A percentile compares a stretch with the other conserved stretches of the same genome.
Evolutionary conservation across 352 stramenopile species (phyloP).

Genomic region (Pythium periplocum): DNA sequence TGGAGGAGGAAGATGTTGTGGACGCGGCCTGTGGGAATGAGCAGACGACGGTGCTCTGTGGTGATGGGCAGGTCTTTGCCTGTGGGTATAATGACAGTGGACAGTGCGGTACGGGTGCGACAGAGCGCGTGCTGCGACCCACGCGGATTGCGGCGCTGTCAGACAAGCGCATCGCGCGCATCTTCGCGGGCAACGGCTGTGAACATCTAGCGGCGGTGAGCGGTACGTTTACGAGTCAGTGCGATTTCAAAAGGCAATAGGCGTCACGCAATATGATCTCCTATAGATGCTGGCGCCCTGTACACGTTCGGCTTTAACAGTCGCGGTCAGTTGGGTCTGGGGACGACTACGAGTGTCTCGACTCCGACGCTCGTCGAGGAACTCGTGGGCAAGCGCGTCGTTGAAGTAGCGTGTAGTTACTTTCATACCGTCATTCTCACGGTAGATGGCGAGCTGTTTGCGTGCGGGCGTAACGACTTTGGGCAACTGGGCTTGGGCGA

Average conservation of each 20-base stretch:
- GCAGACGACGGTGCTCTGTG: conserved; percentile 81
- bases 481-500: conserved; percentile 84
- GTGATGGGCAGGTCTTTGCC: conserved; percentile 83
- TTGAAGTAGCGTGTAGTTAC: conserved; percentile 88
- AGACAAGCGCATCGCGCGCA: conserved; percentile 51
- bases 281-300: conserved; percentile 61
- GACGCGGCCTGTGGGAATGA: conserved; percentile 89
- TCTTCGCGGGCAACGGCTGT: conserved; percentile 91
- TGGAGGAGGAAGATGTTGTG: conserved; percentile 39
- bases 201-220: conserved; percentile 87
- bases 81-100: conserved; percentile 94
- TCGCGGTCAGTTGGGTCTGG: conserved; percentile 85
- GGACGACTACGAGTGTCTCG: conserved; percentile 56
- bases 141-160: conserved; percentile 41
- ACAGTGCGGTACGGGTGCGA: conserved; percentile 87
- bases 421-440: conserved; percentile 88
- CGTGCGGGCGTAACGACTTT: conserved; percentile 91
- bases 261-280: conserved; percentile 1
- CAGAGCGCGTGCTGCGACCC: conserved; percentile 57
- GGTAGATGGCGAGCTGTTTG: conserved; percentile 70
- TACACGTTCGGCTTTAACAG: conserved; percentile 93
- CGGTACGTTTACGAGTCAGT: conserved; percentile 25
- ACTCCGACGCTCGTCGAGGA: conserved; percentile 36
- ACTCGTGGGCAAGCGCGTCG: conserved; percentile 47
- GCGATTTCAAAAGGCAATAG: not conserved